A percentile compares a stretch with the other conserved stretches of the same genome.
phyloP scores from a whole-genome alignment of 2,329 filamentous ascomycete species.

The Pseudophaeomoniella oleicola region DNA sequence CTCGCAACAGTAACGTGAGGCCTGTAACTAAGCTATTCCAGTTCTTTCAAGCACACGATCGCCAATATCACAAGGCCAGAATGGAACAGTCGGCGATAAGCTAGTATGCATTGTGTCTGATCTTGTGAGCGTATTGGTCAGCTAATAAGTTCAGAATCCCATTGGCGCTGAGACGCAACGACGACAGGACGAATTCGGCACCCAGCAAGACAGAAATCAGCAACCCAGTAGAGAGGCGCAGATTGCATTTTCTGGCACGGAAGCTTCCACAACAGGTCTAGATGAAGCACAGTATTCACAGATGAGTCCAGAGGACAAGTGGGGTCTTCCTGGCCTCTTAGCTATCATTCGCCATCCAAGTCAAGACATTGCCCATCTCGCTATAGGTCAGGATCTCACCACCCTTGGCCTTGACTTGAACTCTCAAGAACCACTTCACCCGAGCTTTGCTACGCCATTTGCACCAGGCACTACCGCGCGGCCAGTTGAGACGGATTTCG shows the following conservation, averaged over 20 bases:
- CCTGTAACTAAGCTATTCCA: slow-evolving; percentile 1
- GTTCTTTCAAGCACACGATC: slow-evolving; percentile 23
- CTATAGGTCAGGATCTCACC: slow-evolving; percentile 44
- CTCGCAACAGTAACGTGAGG: not conserved
- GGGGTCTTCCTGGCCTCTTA: slow-evolving; percentile 41
- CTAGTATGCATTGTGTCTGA: slow-evolving; percentile 2
- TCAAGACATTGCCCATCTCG: slow-evolving; percentile 26
- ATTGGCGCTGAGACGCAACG: slow-evolving; percentile 10
- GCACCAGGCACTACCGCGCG: slow-evolving; percentile 38
- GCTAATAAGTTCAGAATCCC: slow-evolving; percentile 21
- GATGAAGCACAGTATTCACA: slow-evolving; percentile 32
- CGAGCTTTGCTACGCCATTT: slow-evolving; percentile 50
- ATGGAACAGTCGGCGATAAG: slow-evolving; percentile 28
- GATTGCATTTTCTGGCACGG: slow-evolving; percentile 12
- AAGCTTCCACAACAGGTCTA: slow-evolving; percentile 14
- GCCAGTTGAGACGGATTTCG: slow-evolving; percentile 44
- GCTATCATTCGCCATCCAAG: slow-evolving; percentile 42
- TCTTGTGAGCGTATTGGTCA: slow-evolving; percentile 11
- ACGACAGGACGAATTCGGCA: slow-evolving; percentile 14
- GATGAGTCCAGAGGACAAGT: slow-evolving; percentile 45
- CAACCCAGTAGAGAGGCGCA: slow-evolving; percentile 18
- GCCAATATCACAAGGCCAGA: slow-evolving; percentile 25
- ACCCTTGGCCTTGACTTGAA: slow-evolving; percentile 50
- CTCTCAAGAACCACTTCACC: slow-evolving; percentile 40
- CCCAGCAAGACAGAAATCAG: slow-evolving; percentile 14